Base-by-base conservation (phyloP, 805 yeast genomes). In the Candida maesae region DNA sequence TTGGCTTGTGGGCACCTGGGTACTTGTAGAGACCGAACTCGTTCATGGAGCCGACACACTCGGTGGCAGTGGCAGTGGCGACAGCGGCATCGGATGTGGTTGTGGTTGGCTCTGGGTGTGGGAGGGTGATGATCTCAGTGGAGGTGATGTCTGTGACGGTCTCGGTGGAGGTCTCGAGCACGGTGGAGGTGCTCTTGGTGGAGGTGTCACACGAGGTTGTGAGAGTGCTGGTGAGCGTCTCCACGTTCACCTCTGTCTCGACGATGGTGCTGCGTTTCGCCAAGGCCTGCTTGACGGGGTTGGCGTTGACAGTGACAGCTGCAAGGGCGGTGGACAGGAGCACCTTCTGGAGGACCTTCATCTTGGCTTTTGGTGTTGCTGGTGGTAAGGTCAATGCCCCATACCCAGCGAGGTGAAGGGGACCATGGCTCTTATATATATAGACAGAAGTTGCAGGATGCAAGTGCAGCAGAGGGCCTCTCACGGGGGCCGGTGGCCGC, bases 1-100 rank as follows among this genome's bases (percentile, higher is more conserved):
- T 43, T 28, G 46, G 46, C 36, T 43, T 43, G 41, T 35, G 39
- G 18, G 46, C 46, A 15, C 29, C 15, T 18, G 46, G 46, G 35
- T 17, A 24, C 36, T 43, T 35, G 46, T 43, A 43, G 19, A 42
- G 21, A n/a, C 46, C 46, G 25, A 35, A 42, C 39, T 42, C 32
- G 32, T 42, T 20, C 17, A 38, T 21, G 14, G 21, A 23, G n/a
- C 36, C 36, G n/a, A n/a, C n/a, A n/a, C n/a, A n/a, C n/a, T n/a
- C n/a, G 19, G 38, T 24, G 20, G n/a, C 20, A 2, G 42, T 42
- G 6, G 26, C 33, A 21, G 39, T n/a, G n/a, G n/a, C n/a, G n/a
- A n/a, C n/a, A n/a, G n/a, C n/a, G n/a, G n/a, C n/a, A n/a, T n/a
- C n/a, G n/a, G n/a, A n/a, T n/a, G n/a, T n/a, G n/a, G n/a, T n/a